phyloP scores from a whole-genome alignment of 1,284 basidiomycete species.

The Papiliotrema laurentii region DNA sequence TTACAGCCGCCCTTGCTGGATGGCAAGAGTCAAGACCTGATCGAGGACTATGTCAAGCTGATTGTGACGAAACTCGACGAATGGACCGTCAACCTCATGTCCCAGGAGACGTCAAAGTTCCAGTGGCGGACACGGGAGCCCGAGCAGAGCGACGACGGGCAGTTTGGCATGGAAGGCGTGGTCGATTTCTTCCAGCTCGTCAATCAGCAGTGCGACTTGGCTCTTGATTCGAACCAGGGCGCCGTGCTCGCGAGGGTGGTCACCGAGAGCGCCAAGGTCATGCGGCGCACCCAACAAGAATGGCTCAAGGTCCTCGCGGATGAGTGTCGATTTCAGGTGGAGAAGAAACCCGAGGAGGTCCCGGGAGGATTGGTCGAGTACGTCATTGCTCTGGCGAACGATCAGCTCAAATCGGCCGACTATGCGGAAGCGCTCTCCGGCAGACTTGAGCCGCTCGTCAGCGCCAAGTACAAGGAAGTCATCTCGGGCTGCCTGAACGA shows the following conservation, averaged over 20 bases:
- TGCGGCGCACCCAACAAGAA: constrained; percentile 82
- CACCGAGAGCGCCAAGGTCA: constrained; percentile 80
- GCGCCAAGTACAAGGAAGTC: constrained; percentile 78
- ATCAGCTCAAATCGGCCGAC: constrained; percentile 95
- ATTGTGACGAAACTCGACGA: constrained; percentile 96
- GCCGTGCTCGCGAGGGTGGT: constrained; percentile 88
- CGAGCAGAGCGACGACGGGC: constrained; percentile 79
- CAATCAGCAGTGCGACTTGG: constrained; percentile 93
- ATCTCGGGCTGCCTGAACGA: constrained; percentile 88
- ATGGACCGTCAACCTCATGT: constrained; percentile 93
- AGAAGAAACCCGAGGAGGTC: constrained; percentile 77
- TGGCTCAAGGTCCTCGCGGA: constrained; percentile 80
- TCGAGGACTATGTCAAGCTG: constrained; percentile 91
- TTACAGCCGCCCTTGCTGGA: constrained; percentile 86
- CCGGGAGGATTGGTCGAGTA: constrained; percentile 90
- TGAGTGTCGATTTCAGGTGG: constrained; percentile 82
- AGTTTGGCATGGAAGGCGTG: constrained; percentile 87
- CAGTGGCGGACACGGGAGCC: constrained; percentile 76
- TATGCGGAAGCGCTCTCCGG: constrained; percentile 80
- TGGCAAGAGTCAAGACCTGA: constrained; percentile 86
- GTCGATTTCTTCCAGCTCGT: constrained; percentile 98
- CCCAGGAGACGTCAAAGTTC: constrained; percentile 83
- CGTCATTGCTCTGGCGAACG: constrained; percentile 95
- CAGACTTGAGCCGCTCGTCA: constrained; percentile 85
- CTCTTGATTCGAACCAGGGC: constrained; percentile 92